Evolutionary conservation across 140 eudicot species (phyloP), one percentile per base, ranked within the genome.

Genomic region (Flaveria floridana): DNA sequence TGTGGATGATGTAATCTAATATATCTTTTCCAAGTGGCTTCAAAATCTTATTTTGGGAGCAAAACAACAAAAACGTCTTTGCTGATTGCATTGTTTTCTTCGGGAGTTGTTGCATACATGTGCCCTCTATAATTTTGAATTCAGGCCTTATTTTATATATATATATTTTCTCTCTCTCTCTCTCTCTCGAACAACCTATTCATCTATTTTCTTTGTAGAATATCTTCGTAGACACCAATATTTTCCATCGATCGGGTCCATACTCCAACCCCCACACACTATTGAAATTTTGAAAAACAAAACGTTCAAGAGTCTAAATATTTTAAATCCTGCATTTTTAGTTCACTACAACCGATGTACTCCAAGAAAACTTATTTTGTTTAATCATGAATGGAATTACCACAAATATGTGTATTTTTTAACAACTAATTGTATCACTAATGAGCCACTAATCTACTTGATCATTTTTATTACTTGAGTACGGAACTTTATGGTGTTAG

Each of bases 1-100:
- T 34, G 41, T 34, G 41, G 7, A 34, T 34, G 41, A 34, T 34
- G 7, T 6, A 34, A 34, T 34, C 2, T 44, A 11, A 44, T 1
- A 7, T 44, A 9, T 44, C 14, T 44, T 44, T 44, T 44, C 3
- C 14, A 44, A 11, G 50, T 48, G 55, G 18, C 55, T 48, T 48
- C 18, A 48, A 48, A 48, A 44, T 44, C 12, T 12, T 48, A 48
- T 48, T 48, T 48, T 48, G n/a, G 19, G 62, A 19, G 12, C 70
- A 59, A 53, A 76, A 52, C 16, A 53, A 53, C 74, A 56, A 68
- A 68, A 42, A 39, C 30, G 70, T 68, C 67, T 21, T 69, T 59
- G 44, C 23, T 77, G 42, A 68, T 57, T 57, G 75, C 76, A 68
- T 57, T 39, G 64, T 77, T 70, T 77, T 77, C 76, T 34, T 55